A percentile compares a stretch with the other conserved stretches of the same genome.
phyloP scores from a whole-genome alignment of 352 stramenopile genomes.

The Globisporangium mamillatum region DNA sequence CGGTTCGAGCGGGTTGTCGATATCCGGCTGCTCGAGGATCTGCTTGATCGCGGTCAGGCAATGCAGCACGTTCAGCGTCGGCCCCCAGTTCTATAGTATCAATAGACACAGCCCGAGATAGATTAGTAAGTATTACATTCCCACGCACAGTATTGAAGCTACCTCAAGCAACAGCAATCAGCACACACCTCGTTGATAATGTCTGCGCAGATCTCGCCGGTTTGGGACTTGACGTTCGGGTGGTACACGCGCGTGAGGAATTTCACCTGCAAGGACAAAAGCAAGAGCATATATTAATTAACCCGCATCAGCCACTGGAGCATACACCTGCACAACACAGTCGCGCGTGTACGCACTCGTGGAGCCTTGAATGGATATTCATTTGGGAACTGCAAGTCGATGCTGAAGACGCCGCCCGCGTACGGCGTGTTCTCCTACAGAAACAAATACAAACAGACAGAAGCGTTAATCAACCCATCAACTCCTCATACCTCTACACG shows the following conservation, averaged over 20 bases:
- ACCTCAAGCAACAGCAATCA: background rate
- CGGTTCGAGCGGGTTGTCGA: conserved; percentile 95
- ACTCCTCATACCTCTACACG: background rate
- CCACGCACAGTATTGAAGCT: background rate
- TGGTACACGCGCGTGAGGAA: conserved; percentile 97
- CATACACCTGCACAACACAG: background rate
- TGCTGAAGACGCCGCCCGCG: conserved; percentile 89
- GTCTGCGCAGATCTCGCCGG: conserved; percentile 95
- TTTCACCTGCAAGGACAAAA: conserved; percentile 56
- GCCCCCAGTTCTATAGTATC: conserved; percentile 88
- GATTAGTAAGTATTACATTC: conserved; percentile 6
- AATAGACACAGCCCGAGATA: background rate
- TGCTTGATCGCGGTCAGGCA: conserved; percentile 92
- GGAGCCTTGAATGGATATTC: conserved; percentile 97
- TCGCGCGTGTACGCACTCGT: conserved; percentile 41
- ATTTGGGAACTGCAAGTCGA: conserved; percentile 94
- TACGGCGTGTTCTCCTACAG: conserved; percentile 83
- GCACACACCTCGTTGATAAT: conserved; percentile 86
- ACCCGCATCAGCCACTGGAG: background rate
- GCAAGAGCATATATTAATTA: background rate
- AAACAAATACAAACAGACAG: conserved; percentile 1
- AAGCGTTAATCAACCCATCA: background rate
- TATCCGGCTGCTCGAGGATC: conserved; percentile 93
- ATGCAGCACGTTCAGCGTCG: conserved; percentile 93
- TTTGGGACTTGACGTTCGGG: conserved; percentile 95